These are phyloP conservation scores for Penicillium goetzii DNA, from an alignment of 495 filamentous ascomycete species.

Conservation along the genomic window DNA sequence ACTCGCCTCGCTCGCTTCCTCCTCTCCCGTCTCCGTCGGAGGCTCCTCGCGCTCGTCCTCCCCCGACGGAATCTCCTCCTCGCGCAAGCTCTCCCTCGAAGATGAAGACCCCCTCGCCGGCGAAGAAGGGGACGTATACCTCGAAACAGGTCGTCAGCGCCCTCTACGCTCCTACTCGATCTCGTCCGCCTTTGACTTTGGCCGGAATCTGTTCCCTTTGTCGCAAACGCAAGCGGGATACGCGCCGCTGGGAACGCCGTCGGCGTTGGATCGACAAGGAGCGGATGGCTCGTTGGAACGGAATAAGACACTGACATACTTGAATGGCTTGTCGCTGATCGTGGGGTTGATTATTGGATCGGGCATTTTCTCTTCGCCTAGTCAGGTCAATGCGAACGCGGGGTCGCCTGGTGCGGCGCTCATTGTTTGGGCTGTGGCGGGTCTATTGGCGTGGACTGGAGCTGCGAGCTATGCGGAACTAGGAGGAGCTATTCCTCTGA, in stretches of 20 bases:
- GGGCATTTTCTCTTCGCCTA: constrained; percentile 94
- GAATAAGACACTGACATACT: constrained; percentile 91
- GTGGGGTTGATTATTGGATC: constrained; percentile 96
- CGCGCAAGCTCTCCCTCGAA: constrained; percentile 86
- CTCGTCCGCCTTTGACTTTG: constrained; percentile 92
- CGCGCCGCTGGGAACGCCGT: constrained; percentile 76
- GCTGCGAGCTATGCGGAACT: constrained; percentile 96
- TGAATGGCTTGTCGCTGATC: constrained; percentile 90
- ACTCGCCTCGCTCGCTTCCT: constrained; percentile 90
- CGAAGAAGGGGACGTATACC: constrained; percentile 51
- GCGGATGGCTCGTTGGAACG: constrained; percentile 75
- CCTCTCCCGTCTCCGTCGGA: constrained; percentile 54
- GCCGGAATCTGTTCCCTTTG: constrained; percentile 86
- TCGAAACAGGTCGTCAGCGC: constrained; percentile 48
- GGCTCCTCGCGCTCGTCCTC: constrained; percentile 74
- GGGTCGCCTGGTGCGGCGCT: constrained; percentile 91
- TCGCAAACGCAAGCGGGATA: constrained; percentile 84
- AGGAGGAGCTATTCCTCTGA: constrained; percentile 92
- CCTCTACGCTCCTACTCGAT: constrained; percentile 80
- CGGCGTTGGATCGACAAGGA: constrained; percentile 52
- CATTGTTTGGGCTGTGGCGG: constrained; percentile 88
- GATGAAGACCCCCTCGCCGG: constrained; percentile 77
- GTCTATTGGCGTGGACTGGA: constrained; percentile 92
- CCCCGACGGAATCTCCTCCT: constrained; percentile 83
- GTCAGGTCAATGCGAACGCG: constrained; percentile 89